Conservation (phyloP, 345 rosid species). For the Citrus inodora region DNA sequence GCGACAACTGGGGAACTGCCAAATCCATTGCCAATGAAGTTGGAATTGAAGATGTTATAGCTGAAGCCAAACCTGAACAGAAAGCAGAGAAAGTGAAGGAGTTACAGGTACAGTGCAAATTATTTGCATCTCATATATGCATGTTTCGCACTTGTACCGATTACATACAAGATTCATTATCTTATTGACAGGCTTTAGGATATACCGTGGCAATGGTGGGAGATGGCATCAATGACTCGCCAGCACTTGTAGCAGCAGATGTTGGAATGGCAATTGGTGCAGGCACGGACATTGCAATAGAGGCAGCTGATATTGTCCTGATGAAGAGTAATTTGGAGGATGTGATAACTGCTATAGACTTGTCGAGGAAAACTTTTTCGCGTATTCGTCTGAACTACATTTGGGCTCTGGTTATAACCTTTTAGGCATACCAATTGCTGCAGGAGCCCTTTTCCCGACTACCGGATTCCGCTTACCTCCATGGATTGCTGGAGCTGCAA, state of each 20-base stretch:
- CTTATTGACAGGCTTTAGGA: conserved; percentile 54
- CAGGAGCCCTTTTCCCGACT: conserved; percentile 70
- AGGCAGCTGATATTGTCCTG: conserved; percentile 94
- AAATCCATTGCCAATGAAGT: conserved; percentile 77
- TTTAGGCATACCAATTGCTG: conserved; percentile 84
- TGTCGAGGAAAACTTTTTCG: conserved; percentile 75
- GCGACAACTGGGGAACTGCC: conserved; percentile 98
- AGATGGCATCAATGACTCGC: conserved; percentile 93
- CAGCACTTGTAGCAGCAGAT: conserved; percentile 90
- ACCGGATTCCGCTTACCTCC: conserved; percentile 80
- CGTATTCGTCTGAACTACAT: conserved; percentile 88
- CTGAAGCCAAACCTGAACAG: conserved; percentile 90
- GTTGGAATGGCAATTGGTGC: conserved; percentile 99
- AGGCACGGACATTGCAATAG: conserved; percentile 92
- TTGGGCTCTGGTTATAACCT: conserved; percentile 91
- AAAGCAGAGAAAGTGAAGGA: conserved; percentile 90
- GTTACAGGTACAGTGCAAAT: conserved; percentile 49
- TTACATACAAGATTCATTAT: not conserved
- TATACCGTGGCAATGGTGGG: conserved; percentile 89
- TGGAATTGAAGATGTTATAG: conserved; percentile 69
- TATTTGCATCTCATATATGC: not conserved
- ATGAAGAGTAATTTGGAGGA: conserved; percentile 97
- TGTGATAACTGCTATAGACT: conserved; percentile 89
- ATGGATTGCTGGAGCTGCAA: conserved; percentile 98
- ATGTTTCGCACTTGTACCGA: not conserved